These are phyloP conservation scores for Euphrasia confusa DNA, from an alignment of 257 asterid genomes.

Conservation along the genomic window DNA sequence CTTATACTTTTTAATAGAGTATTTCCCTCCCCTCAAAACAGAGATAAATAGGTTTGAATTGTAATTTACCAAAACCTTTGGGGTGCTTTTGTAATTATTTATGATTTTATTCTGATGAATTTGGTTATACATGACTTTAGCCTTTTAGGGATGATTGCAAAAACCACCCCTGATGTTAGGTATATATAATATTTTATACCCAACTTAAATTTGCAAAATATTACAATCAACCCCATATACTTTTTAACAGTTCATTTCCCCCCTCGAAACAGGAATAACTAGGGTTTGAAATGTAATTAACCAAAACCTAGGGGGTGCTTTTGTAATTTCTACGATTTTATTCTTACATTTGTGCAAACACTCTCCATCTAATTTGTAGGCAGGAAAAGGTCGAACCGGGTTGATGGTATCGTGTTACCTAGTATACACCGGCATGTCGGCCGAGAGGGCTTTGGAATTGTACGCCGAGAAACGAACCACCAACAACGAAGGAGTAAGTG, in stretches of 20 bases:
- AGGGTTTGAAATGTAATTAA: background rate
- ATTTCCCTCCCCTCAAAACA: too few species aligned
- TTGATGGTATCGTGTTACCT: constrained; percentile 68
- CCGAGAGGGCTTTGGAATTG: constrained; percentile 65
- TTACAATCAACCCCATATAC: background rate
- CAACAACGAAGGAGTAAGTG: constrained; percentile 68
- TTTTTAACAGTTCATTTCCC: too few species aligned
- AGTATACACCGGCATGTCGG: constrained; percentile 63
- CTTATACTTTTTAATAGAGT: too few species aligned
- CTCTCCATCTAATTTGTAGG: constrained; percentile 36
- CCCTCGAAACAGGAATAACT: too few species aligned
- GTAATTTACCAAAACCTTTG: background rate
- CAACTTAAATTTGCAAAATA: too few species aligned
- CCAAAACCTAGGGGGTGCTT: background rate
- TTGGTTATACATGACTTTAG: too few species aligned
- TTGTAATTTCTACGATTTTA: too few species aligned
- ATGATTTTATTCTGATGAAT: too few species aligned
- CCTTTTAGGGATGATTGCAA: too few species aligned
- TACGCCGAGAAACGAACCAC: constrained; percentile 80
- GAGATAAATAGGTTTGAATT: too few species aligned
- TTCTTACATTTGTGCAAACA: background rate
- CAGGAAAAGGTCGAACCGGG: constrained; percentile 91
- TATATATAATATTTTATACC: too few species aligned
- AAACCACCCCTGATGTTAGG: too few species aligned
- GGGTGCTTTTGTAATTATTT: background rate